These are phyloP conservation scores for Colletotrichum abscissum DNA, from an alignment of 2,329 filamentous ascomycete species.

Conservation along the genomic window DNA sequence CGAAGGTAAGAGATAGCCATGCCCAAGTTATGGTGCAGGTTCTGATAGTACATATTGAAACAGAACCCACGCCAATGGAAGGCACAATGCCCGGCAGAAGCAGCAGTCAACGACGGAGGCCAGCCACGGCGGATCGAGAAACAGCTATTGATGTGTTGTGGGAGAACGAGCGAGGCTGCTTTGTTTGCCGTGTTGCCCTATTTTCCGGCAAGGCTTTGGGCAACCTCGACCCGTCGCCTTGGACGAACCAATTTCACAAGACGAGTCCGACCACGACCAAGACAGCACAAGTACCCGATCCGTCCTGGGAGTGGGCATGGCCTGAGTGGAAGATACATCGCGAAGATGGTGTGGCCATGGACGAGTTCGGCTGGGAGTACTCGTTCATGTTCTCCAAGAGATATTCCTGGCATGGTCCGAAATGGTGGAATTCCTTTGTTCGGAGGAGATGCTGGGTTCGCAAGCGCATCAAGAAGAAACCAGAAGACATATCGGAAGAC, in stretches of 20 bases:
- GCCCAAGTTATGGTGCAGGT: not conserved
- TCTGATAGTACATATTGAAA: not conserved
- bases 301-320: slow-evolving; percentile 92
- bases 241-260: slow-evolving; percentile 79
- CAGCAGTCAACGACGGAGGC: slow-evolving; percentile 3
- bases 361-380: slow-evolving; percentile 96
- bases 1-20: slow-evolving; percentile 18
- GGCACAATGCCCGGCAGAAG: not conserved
- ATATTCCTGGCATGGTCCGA: slow-evolving; percentile 88
- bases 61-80: slow-evolving; percentile 31
- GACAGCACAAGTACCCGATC: slow-evolving; percentile 93
- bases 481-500: slow-evolving; percentile 57
- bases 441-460: slow-evolving; percentile 88
- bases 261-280: slow-evolving; percentile 75
- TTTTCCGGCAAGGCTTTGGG: slow-evolving; percentile 90
- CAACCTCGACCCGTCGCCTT: slow-evolving; percentile 85
- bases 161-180: slow-evolving; percentile 93
- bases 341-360: slow-evolving; percentile 76
- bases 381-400: slow-evolving; percentile 83
- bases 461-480: slow-evolving; percentile 75
- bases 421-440: slow-evolving; percentile 97
- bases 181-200: slow-evolving; percentile 88
- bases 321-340: slow-evolving; percentile 73
- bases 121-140: slow-evolving; percentile 50
- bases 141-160: slow-evolving; percentile 87